A percentile compares a stretch with the other conserved stretches of the same genome.
Evolutionary conservation across 2,329 filamentous ascomycete genomes (phyloP).

Genomic region (Talaromyces sp.): DNA sequence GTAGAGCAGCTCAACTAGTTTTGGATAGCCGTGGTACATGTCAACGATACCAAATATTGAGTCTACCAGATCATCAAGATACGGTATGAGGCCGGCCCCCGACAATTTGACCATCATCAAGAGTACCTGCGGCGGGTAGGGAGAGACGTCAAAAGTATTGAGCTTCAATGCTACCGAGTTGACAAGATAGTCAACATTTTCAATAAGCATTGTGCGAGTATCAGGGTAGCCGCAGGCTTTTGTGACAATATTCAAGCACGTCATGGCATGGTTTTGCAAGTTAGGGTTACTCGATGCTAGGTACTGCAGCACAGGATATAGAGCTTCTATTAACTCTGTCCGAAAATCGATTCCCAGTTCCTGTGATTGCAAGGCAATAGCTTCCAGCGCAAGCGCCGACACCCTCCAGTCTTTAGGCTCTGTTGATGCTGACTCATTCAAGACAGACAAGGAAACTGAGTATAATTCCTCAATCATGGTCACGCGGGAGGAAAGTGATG

Average conservation of each 20-base stretch:
- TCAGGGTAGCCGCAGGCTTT: constrained; percentile 65
- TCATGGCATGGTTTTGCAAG: constrained; percentile 75
- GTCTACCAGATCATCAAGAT: constrained; percentile 82
- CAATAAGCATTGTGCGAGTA: constrained; percentile 73
- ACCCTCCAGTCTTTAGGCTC: constrained; percentile 60
- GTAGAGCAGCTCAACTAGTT: constrained; percentile 80
- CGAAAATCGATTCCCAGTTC: constrained; percentile 64
- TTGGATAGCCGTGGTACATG: constrained; percentile 86
- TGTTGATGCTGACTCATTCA: constrained; percentile 33
- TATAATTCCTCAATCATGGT: constrained; percentile 41
- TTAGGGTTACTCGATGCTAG: constrained; percentile 64
- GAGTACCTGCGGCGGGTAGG: constrained; percentile 82
- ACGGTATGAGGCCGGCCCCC: constrained; percentile 74
- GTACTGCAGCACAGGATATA: constrained; percentile 88
- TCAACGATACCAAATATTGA: constrained; percentile 92
- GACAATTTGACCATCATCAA: constrained; percentile 91
- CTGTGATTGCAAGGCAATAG: constrained; percentile 68
- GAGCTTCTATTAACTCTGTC: constrained; percentile 78
- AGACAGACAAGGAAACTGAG: constrained; percentile 33
- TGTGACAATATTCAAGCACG: constrained; percentile 75
- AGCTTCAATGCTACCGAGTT: constrained; percentile 85
- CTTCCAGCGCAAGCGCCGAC: constrained; percentile 74
- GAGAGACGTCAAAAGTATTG: constrained; percentile 87
- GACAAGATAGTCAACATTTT: constrained; percentile 93
- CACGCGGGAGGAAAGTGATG: constrained; percentile 19